phyloP scores from a whole-genome alignment of 768 basidiomycete species.

The Tulasnella sp. region DNA sequence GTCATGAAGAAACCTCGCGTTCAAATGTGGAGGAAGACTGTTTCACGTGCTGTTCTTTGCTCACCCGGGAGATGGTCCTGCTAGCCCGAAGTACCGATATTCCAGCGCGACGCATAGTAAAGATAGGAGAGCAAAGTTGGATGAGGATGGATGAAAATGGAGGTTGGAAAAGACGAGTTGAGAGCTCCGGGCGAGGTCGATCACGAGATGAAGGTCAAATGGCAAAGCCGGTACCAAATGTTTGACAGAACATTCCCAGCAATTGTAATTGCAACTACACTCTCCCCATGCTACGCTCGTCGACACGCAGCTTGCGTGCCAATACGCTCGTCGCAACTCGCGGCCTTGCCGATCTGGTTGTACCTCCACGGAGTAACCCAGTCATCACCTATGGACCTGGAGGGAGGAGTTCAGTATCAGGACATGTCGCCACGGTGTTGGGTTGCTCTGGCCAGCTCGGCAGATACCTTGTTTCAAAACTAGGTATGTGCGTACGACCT shows the following conservation, averaged over 20 bases:
- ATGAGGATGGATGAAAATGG: too few relatives aligned
- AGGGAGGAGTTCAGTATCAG: slow-evolving; percentile 78
- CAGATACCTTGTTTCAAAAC: slow-evolving; percentile 84
- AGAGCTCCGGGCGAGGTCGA: too few relatives aligned
- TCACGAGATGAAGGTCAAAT: too few relatives aligned
- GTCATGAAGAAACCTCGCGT: too few relatives aligned
- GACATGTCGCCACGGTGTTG: slow-evolving; percentile 92
- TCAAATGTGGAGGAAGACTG: too few relatives aligned
- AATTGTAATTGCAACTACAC: slow-evolving; percentile 2
- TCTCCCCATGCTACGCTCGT: slow-evolving; percentile 7
- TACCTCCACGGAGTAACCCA: slow-evolving; percentile 35
- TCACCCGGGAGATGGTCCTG: too few relatives aligned
- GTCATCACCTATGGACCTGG: slow-evolving; percentile 66
- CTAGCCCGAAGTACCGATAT: too few relatives aligned
- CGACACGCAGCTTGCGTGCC: slow-evolving; percentile 3
- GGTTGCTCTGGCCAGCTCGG: slow-evolving; percentile 94
- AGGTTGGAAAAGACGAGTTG: too few relatives aligned
- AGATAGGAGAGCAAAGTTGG: too few relatives aligned
- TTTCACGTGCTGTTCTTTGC: too few relatives aligned
- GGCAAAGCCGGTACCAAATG: neutral
- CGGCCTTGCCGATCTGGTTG: slow-evolving; percentile 3
- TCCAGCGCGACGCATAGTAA: too few relatives aligned
- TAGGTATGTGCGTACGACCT: slow-evolving; percentile 73
- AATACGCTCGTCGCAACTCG: slow-evolving; percentile 5
- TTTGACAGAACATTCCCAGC: neutral